Evolutionary conservation across 116 monocot genomes (phyloP).

Genomic region (Cymodocea nodosa): DNA sequence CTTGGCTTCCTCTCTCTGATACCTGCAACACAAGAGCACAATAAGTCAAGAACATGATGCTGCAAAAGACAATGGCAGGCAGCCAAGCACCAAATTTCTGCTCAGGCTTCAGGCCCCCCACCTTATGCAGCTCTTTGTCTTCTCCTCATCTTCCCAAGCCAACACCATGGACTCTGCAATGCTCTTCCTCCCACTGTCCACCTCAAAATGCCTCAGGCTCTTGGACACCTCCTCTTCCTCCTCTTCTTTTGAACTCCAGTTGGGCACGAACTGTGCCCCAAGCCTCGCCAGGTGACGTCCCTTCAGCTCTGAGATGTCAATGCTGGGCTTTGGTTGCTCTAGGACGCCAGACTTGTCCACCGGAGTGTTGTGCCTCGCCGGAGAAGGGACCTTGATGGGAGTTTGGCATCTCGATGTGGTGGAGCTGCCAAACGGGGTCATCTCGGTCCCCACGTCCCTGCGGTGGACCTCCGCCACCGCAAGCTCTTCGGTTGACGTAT

Average conservation of each 20-base stretch:
- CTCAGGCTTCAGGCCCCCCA: constrained; percentile 1
- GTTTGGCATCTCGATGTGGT: constrained; percentile 64
- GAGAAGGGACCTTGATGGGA: constrained; percentile 61
- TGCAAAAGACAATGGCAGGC: no score
- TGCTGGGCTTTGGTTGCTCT: constrained; percentile 16
- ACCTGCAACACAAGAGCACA: constrained; percentile 20
- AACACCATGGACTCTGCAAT: constrained; percentile 31
- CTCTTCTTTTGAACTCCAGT: constrained; percentile 84
- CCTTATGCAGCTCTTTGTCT: constrained; percentile 70
- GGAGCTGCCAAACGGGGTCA: constrained; percentile 63
- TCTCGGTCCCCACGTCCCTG: constrained; percentile 71
- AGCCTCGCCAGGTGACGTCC: constrained; percentile 70
- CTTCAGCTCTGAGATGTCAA: constrained; percentile 53
- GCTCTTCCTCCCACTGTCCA: constrained; percentile 34
- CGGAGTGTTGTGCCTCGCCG: constrained; percentile 80
- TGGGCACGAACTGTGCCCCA: constrained; percentile 28
- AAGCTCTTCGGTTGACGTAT: constrained; percentile 7
- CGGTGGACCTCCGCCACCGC: constrained; percentile 4
- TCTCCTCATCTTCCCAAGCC: constrained; percentile 84
- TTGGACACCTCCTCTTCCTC: constrained; percentile 80
- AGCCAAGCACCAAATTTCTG: not conserved
- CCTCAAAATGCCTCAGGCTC: constrained; percentile 69
- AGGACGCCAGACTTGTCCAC: constrained; percentile 54
- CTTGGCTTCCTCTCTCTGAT: constrained; percentile 87
- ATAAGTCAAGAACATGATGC: no score